These are phyloP conservation scores for Sistotremastrum suecicum DNA, from an alignment of 768 basidiomycete genomes.

Conservation along the genomic window DNA sequence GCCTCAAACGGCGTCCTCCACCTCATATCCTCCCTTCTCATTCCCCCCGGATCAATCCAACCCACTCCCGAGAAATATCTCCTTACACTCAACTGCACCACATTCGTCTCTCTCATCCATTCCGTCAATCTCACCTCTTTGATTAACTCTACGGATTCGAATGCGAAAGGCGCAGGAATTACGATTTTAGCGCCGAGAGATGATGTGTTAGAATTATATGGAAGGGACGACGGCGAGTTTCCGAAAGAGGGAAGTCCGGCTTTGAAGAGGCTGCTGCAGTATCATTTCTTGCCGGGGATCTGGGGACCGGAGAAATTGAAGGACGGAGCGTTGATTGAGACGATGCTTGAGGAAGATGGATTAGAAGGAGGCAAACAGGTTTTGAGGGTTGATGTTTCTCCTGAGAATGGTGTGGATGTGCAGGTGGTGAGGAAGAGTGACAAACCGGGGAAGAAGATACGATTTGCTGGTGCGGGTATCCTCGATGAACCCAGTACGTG, in stretches of 20 bases:
- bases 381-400: constrained; percentile 46
- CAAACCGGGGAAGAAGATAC: constrained; percentile 31
- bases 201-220: constrained; percentile 56
- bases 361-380: constrained; percentile 60
- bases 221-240: constrained; percentile 28
- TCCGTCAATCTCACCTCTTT: constrained; percentile 60
- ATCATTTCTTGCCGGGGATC: constrained; percentile 83
- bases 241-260: constrained; percentile 56
- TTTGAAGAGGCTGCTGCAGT: constrained; percentile 59
- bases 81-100: constrained; percentile 79
- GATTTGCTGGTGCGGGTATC: constrained; percentile 73
- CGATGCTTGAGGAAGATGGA: constrained; percentile 59
- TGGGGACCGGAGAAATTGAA: constrained; percentile 58
- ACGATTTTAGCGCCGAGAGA: constrained; percentile 91
- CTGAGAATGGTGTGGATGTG: constrained; percentile 30
- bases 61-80: constrained; percentile 93
- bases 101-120: constrained; percentile 79
- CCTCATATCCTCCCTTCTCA: constrained; percentile 67
- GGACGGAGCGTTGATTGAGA: constrained; percentile 66
- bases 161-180: constrained; percentile 26
- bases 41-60: constrained; percentile 60
- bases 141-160: constrained; percentile 47
- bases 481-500: constrained; percentile 63
- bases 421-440: constrained; percentile 5
- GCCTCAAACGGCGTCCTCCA: constrained; percentile 94